A percentile compares a stretch with the other conserved stretches of the same genome.
phyloP scores from a whole-genome alignment of 2,329 filamentous ascomycete genomes.

The Neospermospora avenae region DNA sequence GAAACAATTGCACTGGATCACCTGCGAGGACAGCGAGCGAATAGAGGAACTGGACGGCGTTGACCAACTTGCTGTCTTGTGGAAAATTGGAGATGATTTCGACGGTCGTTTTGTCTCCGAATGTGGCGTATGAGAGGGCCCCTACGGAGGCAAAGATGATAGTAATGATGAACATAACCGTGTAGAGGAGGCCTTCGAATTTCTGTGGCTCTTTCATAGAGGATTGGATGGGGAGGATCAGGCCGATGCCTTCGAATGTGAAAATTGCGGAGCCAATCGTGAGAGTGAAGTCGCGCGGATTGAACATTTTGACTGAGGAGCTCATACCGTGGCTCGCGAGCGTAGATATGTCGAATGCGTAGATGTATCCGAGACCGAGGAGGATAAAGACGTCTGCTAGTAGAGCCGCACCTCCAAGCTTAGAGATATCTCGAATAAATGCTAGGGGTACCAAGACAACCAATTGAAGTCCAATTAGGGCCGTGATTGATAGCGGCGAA shows the following conservation, averaged over 20 bases:
- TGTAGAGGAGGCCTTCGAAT: slow-evolving; percentile 80
- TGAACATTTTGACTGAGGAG: slow-evolving; percentile 81
- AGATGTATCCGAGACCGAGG: slow-evolving; percentile 85
- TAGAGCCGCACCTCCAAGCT: slow-evolving; percentile 88
- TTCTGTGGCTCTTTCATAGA: slow-evolving; percentile 88
- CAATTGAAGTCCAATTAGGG: slow-evolving; percentile 88
- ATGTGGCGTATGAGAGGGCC: slow-evolving; percentile 89
- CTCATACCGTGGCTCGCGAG: slow-evolving; percentile 70
- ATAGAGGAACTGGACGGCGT: slow-evolving; percentile 94
- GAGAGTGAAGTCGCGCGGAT: slow-evolving; percentile 84
- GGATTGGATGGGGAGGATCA: slow-evolving; percentile 95
- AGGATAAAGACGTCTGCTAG: slow-evolving; percentile 92
- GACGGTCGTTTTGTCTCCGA: slow-evolving; percentile 89
- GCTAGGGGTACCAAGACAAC: slow-evolving; percentile 89
- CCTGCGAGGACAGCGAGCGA: slow-evolving; percentile 91
- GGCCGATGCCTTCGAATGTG: slow-evolving; percentile 92
- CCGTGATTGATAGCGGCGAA: slow-evolving; percentile 77
- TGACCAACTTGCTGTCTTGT: slow-evolving; percentile 90
- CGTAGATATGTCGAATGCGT: slow-evolving; percentile 87
- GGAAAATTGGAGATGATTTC: slow-evolving; percentile 93
- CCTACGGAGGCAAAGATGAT: slow-evolving; percentile 85
- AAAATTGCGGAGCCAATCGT: slow-evolving; percentile 98
- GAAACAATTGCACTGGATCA: slow-evolving; percentile 92
- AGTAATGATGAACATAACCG: slow-evolving; percentile 92
- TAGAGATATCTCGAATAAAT: slow-evolving; percentile 90